Base-by-base conservation (phyloP, 768 basidiomycete genomes). In the Suillus ampliporus region DNA sequence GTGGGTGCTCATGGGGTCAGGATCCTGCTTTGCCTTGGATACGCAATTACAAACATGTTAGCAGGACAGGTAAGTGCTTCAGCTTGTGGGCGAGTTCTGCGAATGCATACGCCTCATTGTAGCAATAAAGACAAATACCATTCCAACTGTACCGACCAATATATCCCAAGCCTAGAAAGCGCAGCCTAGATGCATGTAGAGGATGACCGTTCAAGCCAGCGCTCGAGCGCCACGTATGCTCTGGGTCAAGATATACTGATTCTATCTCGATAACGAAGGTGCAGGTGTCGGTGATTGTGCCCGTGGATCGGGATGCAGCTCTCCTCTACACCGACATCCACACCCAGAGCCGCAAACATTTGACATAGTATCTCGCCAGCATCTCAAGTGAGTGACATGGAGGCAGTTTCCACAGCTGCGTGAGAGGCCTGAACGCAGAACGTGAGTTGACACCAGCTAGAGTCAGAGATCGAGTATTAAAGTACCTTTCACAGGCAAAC, bases 401-500 rank as follows among this genome's bases (percentile, higher is more conserved):
- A 80, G 80, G 67, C 90, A 91, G 31, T 77, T 78, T 46, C 85
- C 69, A 68, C 90, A 91, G 48, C 80, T 86, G 57, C 81, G 78
- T 7, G 88, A 86, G 14, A 91, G 80, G 28, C 89, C 90, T 90
- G 56, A 8, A 23, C 15, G 52, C 41, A 14, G 11, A 50, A 51
- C 56, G 37, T 23, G 23, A 52, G 28, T 64, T 1, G 21, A 58
- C 15, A 21, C 28, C 50, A 60, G 52, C 6, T 28, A 50, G 44
- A 5, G 28, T 37, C 31, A 50, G 8, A 14, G 23, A 46, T 57
- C 40, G n/a, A 35, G 26, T 2, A 57, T 58, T 3, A 1, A 71
- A 80, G 11, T 65, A 86, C 92, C 90, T 82, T 86, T 90, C 61
- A 89, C 86, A 7, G 90, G 89, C 35, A 94, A 82, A 53, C 91